Evolutionary conservation across 352 stramenopile genomes (phyloP).

Genomic region (Pythium scleroteichum): DNA sequence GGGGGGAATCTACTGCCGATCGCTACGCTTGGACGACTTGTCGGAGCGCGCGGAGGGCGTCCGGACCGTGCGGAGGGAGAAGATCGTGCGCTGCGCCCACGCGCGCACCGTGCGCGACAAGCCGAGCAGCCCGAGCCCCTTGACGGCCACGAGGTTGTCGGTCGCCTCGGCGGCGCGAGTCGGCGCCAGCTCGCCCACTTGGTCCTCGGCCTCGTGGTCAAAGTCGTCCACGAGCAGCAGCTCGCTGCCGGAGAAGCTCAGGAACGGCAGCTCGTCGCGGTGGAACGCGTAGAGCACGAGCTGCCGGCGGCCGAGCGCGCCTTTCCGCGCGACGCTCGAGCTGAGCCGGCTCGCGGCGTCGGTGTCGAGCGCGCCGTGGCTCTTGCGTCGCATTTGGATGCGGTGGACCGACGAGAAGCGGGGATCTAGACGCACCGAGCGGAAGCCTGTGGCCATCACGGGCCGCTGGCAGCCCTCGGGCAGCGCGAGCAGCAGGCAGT

Average conservation of each 20-base stretch:
- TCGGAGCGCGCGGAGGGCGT: slow-evolving; percentile 5
- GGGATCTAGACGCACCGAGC: slow-evolving; percentile 40
- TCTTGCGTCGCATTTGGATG: slow-evolving; percentile 31
- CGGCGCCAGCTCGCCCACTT: slow-evolving; percentile 30
- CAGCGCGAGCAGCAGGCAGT: slow-evolving; percentile 54
- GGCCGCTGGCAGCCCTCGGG: slow-evolving; percentile 45
- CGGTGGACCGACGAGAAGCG: slow-evolving; percentile 40
- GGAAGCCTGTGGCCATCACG: slow-evolving; percentile 48
- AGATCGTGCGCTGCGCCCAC: slow-evolving; percentile 23
- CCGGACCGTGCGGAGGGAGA: slow-evolving; percentile 3
- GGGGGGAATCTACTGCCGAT: not conserved
- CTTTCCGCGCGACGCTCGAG: slow-evolving; percentile 4
- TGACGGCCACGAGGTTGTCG: slow-evolving; percentile 45
- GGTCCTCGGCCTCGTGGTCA: slow-evolving; percentile 14
- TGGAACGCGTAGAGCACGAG: slow-evolving; percentile 59
- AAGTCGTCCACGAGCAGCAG: slow-evolving; percentile 37
- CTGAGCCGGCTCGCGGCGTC: slow-evolving; percentile 1
- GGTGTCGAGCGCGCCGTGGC: slow-evolving; percentile 1
- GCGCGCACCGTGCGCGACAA: slow-evolving; percentile 23
- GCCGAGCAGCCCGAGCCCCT: slow-evolving; percentile 48
- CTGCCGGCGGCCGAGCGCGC: slow-evolving; percentile 5
- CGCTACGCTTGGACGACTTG: slow-evolving; percentile 16
- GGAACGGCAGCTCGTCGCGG: slow-evolving; percentile 64
- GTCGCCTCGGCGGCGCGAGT: slow-evolving; percentile 22
- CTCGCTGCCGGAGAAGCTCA: slow-evolving; percentile 38